Base-by-base conservation (phyloP, 2,329 filamentous ascomycete species). In the Furcasterigmium sp. region DNA sequence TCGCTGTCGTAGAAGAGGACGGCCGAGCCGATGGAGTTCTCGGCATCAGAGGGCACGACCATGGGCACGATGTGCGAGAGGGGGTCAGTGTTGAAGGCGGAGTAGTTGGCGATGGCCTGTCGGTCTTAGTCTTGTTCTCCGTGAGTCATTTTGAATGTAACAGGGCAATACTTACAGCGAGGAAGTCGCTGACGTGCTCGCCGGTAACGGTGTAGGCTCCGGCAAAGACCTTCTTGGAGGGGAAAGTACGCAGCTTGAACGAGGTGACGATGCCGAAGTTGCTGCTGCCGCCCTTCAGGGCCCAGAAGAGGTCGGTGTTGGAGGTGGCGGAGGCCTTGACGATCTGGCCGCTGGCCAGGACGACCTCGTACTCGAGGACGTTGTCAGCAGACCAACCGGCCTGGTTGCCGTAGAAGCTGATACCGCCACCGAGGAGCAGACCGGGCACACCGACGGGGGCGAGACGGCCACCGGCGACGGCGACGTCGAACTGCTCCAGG, bases 161-260 rank as follows among this genome's bases (percentile, higher is more conserved):
- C n/a, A n/a, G 17, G 19, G 19, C 10, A 13, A 25, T 20, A 46
- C 42, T 39, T 17, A 48, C 46, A 14, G 41, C 50, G 15, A 53
- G 46, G 39, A 55, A 48, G 11, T 46, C 45, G 17, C 51, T 47
- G 19, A 53, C 14, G 39, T 54, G 17, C 17, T 40, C 38, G 28
- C 38, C 49, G 5, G 44, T 37, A 4, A 55, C 52, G 19, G 51
- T 54, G 45, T 53, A 52, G 23, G 46, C 49, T 21, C 53, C 51
- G 17, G 48, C 51, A 37, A 46, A 49, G 17, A 50, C 48, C 39
- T 48, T 42, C 30, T 34, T 42, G 2, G 48, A 48, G 19, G 38
- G 30, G 17, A 68, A 64, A 0, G 67, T 67, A 48, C 68, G 57
- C 11, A 77, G 54, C 8, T 67, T 53, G 50, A 72, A 73, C 5